Evolutionary conservation across 2,329 filamentous ascomycete genomes (phyloP), one percentile per base, ranked within the genome.

Genomic region (Fusarium ambrosium): DNA sequence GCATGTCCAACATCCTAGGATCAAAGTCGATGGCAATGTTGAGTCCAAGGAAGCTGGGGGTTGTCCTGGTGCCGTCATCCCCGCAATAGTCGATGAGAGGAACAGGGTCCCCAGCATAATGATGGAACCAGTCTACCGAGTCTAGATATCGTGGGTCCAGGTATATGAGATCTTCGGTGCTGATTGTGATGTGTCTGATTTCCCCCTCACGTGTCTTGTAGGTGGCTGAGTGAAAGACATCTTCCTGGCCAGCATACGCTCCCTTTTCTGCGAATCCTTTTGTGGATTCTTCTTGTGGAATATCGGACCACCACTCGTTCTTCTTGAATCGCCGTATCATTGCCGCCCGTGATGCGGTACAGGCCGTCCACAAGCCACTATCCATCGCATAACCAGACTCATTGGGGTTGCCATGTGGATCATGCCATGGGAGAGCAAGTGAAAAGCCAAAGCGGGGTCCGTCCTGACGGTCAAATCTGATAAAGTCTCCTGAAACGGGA

Each of bases 251-350:
- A 3, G 27, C 16, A 22, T 39, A 66, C 3, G 32, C n/a, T 2
- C 68, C 61, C 6, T 51, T 27, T 3, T n/a, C 7, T 5, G 64
- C 43, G 10, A 24, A 55, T 20, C 56, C 51, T 22, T 37, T 62
- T 22, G 64, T 61, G 13, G 53, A 68, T 4, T 41, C 41, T 0
- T 60, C 56, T 0, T 45, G 41, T 7, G 61, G 41, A 3, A 75
- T 0, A 4, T 62, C 13, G 2, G 73, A 75, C 69, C 73, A 75
- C 73, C 73, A 75, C 37, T 75, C 72, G 5, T 75, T 75, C 16
- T 14, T 70, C 1, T 1, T 18, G 20, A 75, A 75, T 0, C 27
- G 27, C 16, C 36, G 29, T 6, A 75, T 45, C 53, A 75, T 70
- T 0, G 72, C 69, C 4, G 41, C 51, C 4, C 70, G 69, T 2